Evolutionary conservation across 2,329 filamentous ascomycete genomes (phyloP), one percentile per base, ranked within the genome.

Genomic region (Lasiodiplodia sp.): DNA sequence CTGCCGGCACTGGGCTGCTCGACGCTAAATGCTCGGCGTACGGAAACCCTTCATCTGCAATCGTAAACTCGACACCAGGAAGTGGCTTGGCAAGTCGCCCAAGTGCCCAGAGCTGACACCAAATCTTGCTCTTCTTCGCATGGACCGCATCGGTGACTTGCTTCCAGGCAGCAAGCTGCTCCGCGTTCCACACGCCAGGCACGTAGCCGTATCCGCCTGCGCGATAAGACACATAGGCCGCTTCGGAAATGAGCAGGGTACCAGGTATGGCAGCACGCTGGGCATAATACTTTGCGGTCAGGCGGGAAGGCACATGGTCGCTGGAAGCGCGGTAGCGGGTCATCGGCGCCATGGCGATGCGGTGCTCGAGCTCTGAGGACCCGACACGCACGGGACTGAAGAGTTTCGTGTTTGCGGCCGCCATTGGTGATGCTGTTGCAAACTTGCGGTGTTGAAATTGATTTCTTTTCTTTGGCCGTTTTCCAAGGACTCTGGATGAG

Each of bases 121-220:
- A 91, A 66, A 91, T 88, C 74, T 83, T 87, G 23, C 83, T 84
- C 6, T 86, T 87, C 72, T 89, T 89, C 21, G 81, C 81, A 75
- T 92, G 90, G 0, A 92, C 88, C 0, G 85, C 86, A 34, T 88
- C 84, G 1, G 86, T 88, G 47, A 92, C 79, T 12, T 83, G 77
- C 70, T 84, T 87, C 90, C 90, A 92, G 0, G 81, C 85, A 1
- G 81, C 82, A 52, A 90, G 82, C 69, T 91, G 88, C 14, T 81
- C 83, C 10, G 72, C 66, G n/a, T 53, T 74, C 70, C 71, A 78
- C 66, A 79, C 73, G 4, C 75, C 76, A 6, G 76, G 69, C 11
- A 73, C 72, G 66, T 75, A 74, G 37, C 68, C 66, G 60, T 71
- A 74, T n/a, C 77, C 77, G 52, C 69, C 67, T 4, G 75, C 73